phyloP scores from a whole-genome alignment of 176 grass and related monocot species.

The Raddia guianensis region DNA sequence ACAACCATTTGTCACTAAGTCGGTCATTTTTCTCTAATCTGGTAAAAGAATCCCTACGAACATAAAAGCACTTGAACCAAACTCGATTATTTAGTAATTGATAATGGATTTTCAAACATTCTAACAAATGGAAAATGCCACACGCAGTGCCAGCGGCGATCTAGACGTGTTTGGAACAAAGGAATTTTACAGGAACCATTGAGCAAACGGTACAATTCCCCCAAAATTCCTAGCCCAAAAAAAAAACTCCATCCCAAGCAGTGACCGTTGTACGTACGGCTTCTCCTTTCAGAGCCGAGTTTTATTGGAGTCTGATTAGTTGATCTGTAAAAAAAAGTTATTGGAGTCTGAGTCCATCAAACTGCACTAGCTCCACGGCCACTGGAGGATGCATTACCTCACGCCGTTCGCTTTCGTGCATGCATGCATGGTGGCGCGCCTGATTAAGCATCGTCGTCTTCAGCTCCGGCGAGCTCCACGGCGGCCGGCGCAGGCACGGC shows the following conservation, averaged over 20 bases:
- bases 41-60: background rate
- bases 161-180: background rate
- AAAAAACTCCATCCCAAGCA: constrained; percentile 10
- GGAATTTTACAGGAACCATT: background rate
- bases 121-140: constrained; percentile 34
- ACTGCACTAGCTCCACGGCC: constrained; percentile 39
- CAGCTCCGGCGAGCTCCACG: constrained; percentile 20
- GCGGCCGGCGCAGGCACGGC: background rate
- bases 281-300: no score
- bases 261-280: background rate
- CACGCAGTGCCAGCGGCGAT: background rate
- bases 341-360: constrained; percentile 33
- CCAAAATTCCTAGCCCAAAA: constrained; percentile 31
- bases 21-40: no score
- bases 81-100: background rate
- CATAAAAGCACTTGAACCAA: background rate
- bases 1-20: no score
- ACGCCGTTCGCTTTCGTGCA: constrained; percentile 27
- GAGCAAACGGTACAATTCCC: constrained; percentile 14
- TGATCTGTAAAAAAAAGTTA: no score
- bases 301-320: constrained; percentile 39
- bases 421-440: background rate
- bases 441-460: constrained; percentile 4
- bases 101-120: constrained; percentile 17
- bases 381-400: constrained; percentile 45